Conservation (phyloP, 176 grass and related monocot species). For the Musa schizocarpa region DNA sequence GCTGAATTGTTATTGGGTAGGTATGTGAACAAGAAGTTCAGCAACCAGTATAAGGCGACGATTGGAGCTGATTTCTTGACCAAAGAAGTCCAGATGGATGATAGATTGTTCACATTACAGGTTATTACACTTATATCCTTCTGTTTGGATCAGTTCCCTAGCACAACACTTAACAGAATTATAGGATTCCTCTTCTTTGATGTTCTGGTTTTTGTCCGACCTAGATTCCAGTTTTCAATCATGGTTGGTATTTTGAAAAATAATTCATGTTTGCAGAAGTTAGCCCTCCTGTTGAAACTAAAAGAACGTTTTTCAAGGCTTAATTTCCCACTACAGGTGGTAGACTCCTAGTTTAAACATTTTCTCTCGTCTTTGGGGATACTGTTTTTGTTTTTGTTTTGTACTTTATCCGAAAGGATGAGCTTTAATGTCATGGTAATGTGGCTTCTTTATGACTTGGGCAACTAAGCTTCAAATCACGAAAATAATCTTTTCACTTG, state of each 20-base stretch:
- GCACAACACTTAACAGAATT: not conserved
- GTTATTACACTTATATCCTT: constrained; percentile 14
- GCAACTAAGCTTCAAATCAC: no score
- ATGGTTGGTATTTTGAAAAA: not conserved
- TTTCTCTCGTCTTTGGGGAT: no score
- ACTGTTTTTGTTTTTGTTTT: no score
- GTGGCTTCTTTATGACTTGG: no score
- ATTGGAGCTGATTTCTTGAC: constrained; percentile 91
- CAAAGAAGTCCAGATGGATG: constrained; percentile 90
- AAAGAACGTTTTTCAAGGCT: no score
- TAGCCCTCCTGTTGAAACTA: no score
- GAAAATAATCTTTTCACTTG: no score
- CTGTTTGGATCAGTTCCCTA: not conserved
- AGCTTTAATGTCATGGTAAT: no score
- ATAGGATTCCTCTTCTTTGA: not conserved
- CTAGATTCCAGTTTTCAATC: not conserved
- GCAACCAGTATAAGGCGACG: constrained; percentile 93
- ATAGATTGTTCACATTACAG: constrained; percentile 83
- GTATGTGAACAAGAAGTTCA: constrained; percentile 91
- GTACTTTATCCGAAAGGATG: no score
- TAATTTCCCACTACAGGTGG: no score
- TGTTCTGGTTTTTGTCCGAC: not conserved
- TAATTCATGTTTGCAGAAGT: no score
- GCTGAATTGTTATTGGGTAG: constrained; percentile 15
- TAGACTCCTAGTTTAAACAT: no score